Base-by-base conservation (phyloP, 148 eudicot species). In the Suaeda aralocaspica region DNA sequence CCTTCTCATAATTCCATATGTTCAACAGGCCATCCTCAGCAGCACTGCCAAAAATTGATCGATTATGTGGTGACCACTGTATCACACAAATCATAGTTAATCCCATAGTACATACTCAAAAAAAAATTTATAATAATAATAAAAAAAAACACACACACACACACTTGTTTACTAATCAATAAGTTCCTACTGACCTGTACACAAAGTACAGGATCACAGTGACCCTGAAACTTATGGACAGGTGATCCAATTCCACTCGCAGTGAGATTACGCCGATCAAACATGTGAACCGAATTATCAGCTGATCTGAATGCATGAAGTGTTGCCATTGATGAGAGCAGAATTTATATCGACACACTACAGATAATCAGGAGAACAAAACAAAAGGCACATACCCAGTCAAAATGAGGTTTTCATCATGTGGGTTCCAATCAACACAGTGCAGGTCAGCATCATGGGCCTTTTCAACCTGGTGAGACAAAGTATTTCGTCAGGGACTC, bases 361-460 rank as follows among this genome's bases (percentile, higher is more conserved):
- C 8, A 36, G 29, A 3, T 24, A 31, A 52, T 59, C 56, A 26
- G 22, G 48, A 56, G 46, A 50, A 59, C 59, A 72, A 21, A 33
- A 45, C 9, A 66, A 59, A 75, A 30, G 14, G 57, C 50, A n/a
- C 44, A 49, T 88, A 94, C 97, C 98, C 97, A 29, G 98, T 94
- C 74, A 94, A 77, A 68, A 91, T 91, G 45, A 87, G 74, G 78
- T 94, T 90, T 25, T 79, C 83, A 80, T 94, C 96, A 69, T 80
- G 77, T 31, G 92, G 85, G 84, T 91, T 91, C 98, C 97, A 94
- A 83, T 94, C 98, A 75, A 94, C 98, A 79, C 97, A 91, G 70
- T 94, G 98, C 67, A 94, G 82, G 77, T 94, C 97, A 74, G 97
- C 87, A 83, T 86, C 65, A 59, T 94, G 98, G 56, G 98, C 98